A percentile compares a stretch with the other conserved stretches of the same genome.
Evolutionary conservation across 108 stramenopile genomes (phyloP).

Genomic region (Aurantiochytrium sp.): DNA sequence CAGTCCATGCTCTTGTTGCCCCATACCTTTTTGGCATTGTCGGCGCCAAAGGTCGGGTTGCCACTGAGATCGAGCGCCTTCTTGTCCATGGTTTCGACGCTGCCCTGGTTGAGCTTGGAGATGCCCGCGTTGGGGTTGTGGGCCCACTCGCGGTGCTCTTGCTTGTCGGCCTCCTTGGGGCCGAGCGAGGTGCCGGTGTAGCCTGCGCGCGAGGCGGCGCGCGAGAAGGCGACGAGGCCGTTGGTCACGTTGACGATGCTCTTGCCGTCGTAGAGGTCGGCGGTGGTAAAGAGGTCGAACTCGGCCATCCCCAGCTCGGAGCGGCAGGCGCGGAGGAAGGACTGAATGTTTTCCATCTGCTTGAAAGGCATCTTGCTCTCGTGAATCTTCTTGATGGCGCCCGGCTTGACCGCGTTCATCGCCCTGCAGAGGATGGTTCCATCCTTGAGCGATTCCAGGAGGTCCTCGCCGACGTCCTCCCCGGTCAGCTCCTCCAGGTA

Average conservation of each 20-base stretch:
- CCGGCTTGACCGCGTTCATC: conserved; percentile 43
- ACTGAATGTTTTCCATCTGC: conserved; percentile 56
- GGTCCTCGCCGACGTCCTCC: background rate
- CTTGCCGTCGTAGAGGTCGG: conserved; percentile 45
- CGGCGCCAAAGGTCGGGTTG: conserved; percentile 22
- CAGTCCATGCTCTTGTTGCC: background rate
- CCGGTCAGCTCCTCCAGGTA: conserved; percentile 21
- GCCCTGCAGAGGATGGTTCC: conserved; percentile 40
- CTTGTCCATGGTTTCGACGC: conserved; percentile 9
- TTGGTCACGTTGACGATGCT: conserved; percentile 18
- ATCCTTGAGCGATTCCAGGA: conserved; percentile 7
- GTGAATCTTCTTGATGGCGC: conserved; percentile 46
- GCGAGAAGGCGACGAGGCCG: conserved; percentile 1
- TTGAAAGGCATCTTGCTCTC: conserved; percentile 43
- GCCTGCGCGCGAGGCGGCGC: background rate
- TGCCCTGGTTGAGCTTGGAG: background rate
- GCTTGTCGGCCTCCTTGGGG: background rate
- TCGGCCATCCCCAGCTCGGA: conserved; percentile 48
- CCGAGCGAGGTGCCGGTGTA: background rate
- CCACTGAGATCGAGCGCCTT: background rate
- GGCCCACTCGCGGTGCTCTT: background rate
- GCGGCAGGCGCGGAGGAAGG: conserved; percentile 48
- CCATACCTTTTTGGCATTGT: background rate
- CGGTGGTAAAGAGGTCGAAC: conserved; percentile 51
- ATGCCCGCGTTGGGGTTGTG: background rate